These are phyloP conservation scores for Quercus robur DNA, from an alignment of 306 rosid genomes.

Conservation along the genomic window DNA sequence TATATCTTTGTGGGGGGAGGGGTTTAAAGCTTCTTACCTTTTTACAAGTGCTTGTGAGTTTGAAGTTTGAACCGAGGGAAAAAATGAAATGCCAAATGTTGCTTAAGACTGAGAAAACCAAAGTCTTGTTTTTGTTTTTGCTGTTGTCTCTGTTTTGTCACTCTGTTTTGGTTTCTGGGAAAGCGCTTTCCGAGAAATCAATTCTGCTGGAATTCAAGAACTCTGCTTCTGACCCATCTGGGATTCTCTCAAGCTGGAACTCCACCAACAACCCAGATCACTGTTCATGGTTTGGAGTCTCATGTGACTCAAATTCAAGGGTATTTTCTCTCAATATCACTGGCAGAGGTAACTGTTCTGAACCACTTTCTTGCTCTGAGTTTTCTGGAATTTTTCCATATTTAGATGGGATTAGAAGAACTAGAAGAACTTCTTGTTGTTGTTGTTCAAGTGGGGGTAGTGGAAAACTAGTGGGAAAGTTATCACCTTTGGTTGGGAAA, in stretches of 20 bases:
- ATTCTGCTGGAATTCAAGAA: constrained; percentile 56
- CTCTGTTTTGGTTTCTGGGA: constrained; percentile 5
- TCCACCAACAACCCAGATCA: constrained; percentile 21
- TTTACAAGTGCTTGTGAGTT: too few species aligned
- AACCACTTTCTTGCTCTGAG: constrained; percentile 41
- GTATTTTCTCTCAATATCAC: constrained; percentile 71
- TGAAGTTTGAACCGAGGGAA: background rate
- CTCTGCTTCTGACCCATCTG: constrained; percentile 59
- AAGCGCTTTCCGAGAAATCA: constrained; percentile 49
- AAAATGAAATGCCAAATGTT: constrained; percentile 29
- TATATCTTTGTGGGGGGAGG: too few species aligned
- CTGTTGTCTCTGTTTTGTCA: background rate
- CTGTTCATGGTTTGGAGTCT: constrained; percentile 69
- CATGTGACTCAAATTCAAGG: constrained; percentile 52
- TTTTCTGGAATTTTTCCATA: constrained; percentile 45
- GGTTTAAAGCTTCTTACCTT: too few species aligned
- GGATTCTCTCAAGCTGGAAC: constrained; percentile 62
- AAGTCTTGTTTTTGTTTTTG: constrained; percentile 4
- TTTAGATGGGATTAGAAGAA: constrained; percentile 62
- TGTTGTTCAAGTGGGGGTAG: constrained; percentile 24
- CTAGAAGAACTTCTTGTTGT: background rate
- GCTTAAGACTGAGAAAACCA: background rate
- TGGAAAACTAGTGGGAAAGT: constrained; percentile 53
- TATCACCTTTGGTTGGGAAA: constrained; percentile 47
- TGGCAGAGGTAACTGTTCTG: constrained; percentile 41